Evolutionary conservation across 768 basidiomycete species (phyloP).

Genomic region (Suillus discolor): DNA sequence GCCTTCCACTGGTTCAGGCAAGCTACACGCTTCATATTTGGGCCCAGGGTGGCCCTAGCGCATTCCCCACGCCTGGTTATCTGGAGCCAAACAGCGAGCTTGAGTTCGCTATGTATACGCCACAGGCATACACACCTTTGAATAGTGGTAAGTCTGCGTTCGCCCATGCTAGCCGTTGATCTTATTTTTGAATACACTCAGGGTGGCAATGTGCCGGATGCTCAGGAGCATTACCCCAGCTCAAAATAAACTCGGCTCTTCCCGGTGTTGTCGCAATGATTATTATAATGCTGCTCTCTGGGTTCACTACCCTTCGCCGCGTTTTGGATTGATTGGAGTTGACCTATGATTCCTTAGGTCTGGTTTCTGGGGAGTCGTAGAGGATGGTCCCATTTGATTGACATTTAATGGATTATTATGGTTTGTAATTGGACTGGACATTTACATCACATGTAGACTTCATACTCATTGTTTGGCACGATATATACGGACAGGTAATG

Average conservation of each 20-base stretch:
- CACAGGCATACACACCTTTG: constrained; percentile 57
- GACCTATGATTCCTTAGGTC: background rate
- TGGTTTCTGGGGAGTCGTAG: background rate
- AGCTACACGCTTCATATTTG: constrained; percentile 62
- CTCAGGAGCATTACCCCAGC: constrained; percentile 32
- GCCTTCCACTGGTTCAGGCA: constrained; percentile 59
- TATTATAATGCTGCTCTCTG: constrained; percentile 33
- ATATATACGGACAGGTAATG: constrained; percentile 5
- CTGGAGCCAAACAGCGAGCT: constrained; percentile 56
- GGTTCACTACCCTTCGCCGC: constrained; percentile 37
- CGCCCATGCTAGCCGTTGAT: background rate
- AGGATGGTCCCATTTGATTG: constrained; percentile 1
- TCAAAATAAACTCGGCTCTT: constrained; percentile 33
- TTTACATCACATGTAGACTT: constrained; percentile 8
- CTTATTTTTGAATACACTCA: constrained; percentile 9
- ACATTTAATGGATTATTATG: constrained; percentile 8
- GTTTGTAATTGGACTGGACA: constrained; percentile 8
- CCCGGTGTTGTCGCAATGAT: constrained; percentile 35
- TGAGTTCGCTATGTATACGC: constrained; percentile 65
- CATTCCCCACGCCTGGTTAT: constrained; percentile 49
- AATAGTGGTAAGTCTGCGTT: constrained; percentile 37
- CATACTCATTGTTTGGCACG: background rate
- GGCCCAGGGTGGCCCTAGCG: constrained; percentile 56
- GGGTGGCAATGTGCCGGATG: constrained; percentile 34
- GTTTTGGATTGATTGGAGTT: constrained; percentile 25